Percentiles rank a stretch among this genome's conserved stretches.
Conservation (phyloP, 148 eudicot species). For the Vaccinium darrowii region DNA sequence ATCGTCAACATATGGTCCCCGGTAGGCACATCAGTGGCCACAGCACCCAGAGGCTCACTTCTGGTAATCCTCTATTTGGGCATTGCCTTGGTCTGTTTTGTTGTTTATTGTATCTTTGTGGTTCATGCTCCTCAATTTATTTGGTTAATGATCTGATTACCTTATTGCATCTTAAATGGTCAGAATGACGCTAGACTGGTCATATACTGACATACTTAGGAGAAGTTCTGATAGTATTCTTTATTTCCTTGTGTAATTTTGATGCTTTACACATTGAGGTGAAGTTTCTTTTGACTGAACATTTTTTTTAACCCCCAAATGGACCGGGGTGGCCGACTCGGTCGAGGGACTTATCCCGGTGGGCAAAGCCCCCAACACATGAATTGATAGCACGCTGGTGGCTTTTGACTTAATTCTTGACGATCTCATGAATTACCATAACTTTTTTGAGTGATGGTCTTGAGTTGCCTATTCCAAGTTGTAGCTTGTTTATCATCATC, state of each 20-base stretch:
- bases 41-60: neutral
- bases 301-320: neutral
- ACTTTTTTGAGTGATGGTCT: neutral
- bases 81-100: neutral
- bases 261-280: neutral
- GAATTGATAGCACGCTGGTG: neutral
- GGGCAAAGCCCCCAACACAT: neutral
- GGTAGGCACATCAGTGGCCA: conserved; percentile 42
- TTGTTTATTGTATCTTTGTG: neutral
- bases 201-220: neutral
- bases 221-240: neutral
- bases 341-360: neutral
- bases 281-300: neutral
- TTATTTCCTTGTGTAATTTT: neutral
- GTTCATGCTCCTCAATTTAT: neutral
- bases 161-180: neutral
- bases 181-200: neutral
- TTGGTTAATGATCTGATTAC: neutral
- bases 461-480: neutral
- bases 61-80: conserved; percentile 4
- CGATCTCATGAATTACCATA: neutral
- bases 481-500: neutral
- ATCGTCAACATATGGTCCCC: conserved; percentile 53
- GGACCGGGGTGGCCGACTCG: neutral
- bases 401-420: neutral